phyloP scores from a whole-genome alignment of 2,329 filamentous ascomycete species.

The Cordyceps militaris region DNA sequence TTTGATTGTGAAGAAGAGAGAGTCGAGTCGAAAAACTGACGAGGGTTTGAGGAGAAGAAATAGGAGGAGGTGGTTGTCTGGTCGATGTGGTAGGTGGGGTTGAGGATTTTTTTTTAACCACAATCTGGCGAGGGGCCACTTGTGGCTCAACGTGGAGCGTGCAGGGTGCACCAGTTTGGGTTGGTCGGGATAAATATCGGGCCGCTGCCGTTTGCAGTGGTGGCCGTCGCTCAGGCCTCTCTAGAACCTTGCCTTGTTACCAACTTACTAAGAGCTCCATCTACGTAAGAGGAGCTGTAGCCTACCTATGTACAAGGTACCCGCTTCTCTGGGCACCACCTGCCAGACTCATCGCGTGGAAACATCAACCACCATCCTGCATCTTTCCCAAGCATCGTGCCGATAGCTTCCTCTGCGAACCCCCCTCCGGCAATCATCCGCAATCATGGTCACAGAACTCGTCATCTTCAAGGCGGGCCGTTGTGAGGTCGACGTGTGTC shows the following conservation, averaged over 20 bases:
- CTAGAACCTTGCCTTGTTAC: not conserved
- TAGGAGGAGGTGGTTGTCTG: slow-evolving; percentile 27
- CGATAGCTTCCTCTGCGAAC: not conserved
- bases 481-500: slow-evolving; percentile 70
- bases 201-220: slow-evolving; percentile 10
- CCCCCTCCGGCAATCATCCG: not conserved
- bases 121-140: slow-evolving; percentile 19
- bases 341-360: not conserved
- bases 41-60: slow-evolving; percentile 25
- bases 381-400: not conserved
- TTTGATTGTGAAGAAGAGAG: slow-evolving; percentile 29
- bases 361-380: not conserved
- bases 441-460: slow-evolving; percentile 69
- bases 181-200: slow-evolving; percentile 17
- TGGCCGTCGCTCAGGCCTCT: too few species aligned
- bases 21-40: slow-evolving; percentile 19
- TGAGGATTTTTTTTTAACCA: slow-evolving; percentile 34
- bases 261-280: not conserved
- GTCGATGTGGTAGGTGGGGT: slow-evolving; percentile 34
- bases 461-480: slow-evolving; percentile 95
- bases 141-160: slow-evolving; percentile 16
- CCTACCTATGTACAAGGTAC: not conserved
- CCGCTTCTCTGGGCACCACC: not conserved
- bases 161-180: not conserved
- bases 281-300: slow-evolving; percentile 12